A percentile compares a stretch with the other conserved stretches of the same genome.
Evolutionary conservation across 139 green algal genomes (phyloP).

Genomic region (Eudorina sp.): DNA sequence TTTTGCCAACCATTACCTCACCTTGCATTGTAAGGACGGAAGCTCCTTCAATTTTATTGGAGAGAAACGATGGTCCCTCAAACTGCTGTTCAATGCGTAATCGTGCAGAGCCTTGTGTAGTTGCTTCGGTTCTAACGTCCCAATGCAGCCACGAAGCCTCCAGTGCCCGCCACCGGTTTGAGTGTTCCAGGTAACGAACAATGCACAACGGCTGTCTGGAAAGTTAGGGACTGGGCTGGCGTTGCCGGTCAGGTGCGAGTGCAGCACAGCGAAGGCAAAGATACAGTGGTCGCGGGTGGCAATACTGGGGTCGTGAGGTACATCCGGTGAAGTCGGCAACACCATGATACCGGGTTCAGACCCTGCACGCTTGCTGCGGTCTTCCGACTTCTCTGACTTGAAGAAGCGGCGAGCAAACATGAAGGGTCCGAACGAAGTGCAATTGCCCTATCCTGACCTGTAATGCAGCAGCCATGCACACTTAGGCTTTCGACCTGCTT

Average conservation of each 20-base stretch:
- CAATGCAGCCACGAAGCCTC: slow-evolving; percentile 86
- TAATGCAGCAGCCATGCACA: too few relatives aligned
- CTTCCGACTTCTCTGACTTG: background rate
- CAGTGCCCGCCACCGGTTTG: background rate
- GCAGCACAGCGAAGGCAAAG: slow-evolving; percentile 69
- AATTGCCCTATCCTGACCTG: too few relatives aligned
- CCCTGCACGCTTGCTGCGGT: background rate
- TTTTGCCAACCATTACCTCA: background rate
- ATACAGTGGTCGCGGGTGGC: slow-evolving; percentile 58
- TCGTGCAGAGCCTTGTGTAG: slow-evolving; percentile 77
- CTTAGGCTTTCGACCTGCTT: too few relatives aligned
- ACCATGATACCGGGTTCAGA: background rate
- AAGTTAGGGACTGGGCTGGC: slow-evolving; percentile 57
- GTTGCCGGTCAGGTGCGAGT: slow-evolving; percentile 56
- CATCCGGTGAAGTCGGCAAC: background rate
- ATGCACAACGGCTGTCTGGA: slow-evolving; percentile 63
- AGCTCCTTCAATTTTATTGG: slow-evolving; percentile 67
- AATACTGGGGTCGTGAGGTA: background rate
- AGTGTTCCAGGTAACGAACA: slow-evolving; percentile 92
- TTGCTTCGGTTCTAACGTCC: slow-evolving; percentile 77
- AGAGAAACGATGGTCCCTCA: slow-evolving; percentile 80
- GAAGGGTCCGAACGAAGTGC: background rate
- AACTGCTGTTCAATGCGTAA: slow-evolving; percentile 80
- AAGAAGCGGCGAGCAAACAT: slow-evolving; percentile 18
- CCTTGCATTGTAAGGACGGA: slow-evolving; percentile 77